Conservation (phyloP, 129 eudicot species). For the Heracleum sosnowskyi region DNA sequence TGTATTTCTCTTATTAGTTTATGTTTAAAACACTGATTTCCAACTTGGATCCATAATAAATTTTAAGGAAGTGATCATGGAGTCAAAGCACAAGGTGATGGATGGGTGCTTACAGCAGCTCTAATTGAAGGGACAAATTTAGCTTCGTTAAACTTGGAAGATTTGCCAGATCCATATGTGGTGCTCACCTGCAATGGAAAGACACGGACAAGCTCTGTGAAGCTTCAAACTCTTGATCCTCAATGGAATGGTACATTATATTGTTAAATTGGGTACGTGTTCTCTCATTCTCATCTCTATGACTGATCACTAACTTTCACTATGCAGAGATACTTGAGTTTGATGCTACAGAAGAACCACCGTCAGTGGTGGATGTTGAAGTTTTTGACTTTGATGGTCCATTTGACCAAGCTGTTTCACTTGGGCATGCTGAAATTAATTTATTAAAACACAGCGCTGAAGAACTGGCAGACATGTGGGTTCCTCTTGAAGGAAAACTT, state of each 20-base stretch:
- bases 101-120: constrained; percentile 96
- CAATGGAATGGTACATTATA: constrained; percentile 69
- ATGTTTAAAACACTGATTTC: neutral
- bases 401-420: constrained; percentile 73
- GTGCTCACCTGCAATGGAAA: constrained; percentile 85
- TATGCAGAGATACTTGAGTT: constrained; percentile 91
- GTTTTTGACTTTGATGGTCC: constrained; percentile 92
- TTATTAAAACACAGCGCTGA: constrained; percentile 67
- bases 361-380: constrained; percentile 82
- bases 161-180: constrained; percentile 74
- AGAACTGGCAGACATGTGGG: constrained; percentile 87
- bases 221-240: constrained; percentile 89
- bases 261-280: neutral
- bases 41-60: neutral
- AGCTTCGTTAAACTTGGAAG: constrained; percentile 42
- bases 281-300: constrained; percentile 4
- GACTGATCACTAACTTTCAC: neutral
- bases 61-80: constrained; percentile 82
- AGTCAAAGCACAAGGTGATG: constrained; percentile 92
- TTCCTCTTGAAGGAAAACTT: constrained; percentile 77
- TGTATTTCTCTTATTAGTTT: neutral
- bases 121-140: constrained; percentile 70
- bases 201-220: constrained; percentile 88
- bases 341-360: constrained; percentile 93
- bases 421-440: constrained; percentile 86